These are phyloP conservation scores for Neonothopanus nambi DNA, from an alignment of 1,284 basidiomycete species.

Conservation along the genomic window DNA sequence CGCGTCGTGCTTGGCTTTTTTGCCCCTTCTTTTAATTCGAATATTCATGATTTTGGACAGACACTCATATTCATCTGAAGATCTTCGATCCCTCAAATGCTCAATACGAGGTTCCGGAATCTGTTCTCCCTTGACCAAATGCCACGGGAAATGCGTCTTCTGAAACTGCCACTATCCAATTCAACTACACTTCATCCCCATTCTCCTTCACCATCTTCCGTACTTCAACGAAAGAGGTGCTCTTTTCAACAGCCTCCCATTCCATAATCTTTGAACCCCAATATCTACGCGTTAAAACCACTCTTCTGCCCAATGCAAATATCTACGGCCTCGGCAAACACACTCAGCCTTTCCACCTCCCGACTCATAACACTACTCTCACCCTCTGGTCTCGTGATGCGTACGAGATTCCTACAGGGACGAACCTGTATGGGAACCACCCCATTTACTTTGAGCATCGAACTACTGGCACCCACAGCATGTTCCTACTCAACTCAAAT, in stretches of 20 bases:
- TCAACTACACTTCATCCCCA: conserved; percentile 67
- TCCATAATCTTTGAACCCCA: too few relatives aligned
- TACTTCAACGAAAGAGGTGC: too few relatives aligned
- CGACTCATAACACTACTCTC: conserved; percentile 59
- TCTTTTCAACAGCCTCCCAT: too few relatives aligned
- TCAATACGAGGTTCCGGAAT: too few relatives aligned
- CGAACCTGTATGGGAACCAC: too few relatives aligned
- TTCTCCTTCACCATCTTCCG: conserved; percentile 75
- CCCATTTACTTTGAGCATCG: too few relatives aligned
- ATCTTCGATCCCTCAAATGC: conserved; percentile 68
- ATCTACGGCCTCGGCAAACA: conserved; percentile 81
- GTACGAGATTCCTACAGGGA: too few relatives aligned
- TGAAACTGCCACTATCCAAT: conserved; percentile 46
- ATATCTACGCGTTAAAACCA: conserved; percentile 68
- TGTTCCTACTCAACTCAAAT: conserved; percentile 68
- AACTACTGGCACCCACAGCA: conserved; percentile 68
- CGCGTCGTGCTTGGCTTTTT: not conserved
- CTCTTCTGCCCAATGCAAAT: conserved; percentile 57
- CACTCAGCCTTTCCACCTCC: conserved; percentile 64
- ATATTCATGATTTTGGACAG: conserved; percentile 35
- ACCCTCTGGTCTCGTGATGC: conserved; percentile 72
- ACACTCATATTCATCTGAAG: conserved; percentile 71
- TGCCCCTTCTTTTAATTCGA: too few relatives aligned
- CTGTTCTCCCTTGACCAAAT: too few relatives aligned
- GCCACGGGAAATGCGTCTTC: too few relatives aligned